phyloP scores from a whole-genome alignment of 257 asterid genomes.

The Echites panduratus region DNA sequence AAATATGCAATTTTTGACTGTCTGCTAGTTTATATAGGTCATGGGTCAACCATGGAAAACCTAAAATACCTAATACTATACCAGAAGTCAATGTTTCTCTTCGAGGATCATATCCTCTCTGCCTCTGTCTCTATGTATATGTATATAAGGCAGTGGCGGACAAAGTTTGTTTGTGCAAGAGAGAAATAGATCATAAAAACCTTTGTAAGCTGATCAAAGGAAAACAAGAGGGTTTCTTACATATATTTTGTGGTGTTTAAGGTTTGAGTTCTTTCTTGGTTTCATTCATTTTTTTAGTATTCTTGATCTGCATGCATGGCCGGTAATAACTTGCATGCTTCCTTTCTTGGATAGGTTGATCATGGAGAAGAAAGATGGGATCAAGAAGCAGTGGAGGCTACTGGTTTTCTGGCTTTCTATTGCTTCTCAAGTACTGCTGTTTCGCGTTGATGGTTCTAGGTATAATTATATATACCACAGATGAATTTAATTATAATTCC shows the following conservation, averaged over 20 bases:
- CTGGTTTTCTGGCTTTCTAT: background rate
- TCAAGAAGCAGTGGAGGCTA: background rate
- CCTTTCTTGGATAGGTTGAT: background rate
- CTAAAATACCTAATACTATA: conserved; percentile 8
- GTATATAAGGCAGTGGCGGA: background rate
- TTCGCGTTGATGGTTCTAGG: conserved; percentile 3
- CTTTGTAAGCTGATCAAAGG: background rate
- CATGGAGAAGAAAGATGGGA: background rate
- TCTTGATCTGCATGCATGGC: background rate
- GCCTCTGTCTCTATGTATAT: background rate
- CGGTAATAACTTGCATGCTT: background rate
- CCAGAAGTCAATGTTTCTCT: conserved; percentile 3
- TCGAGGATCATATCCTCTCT: background rate
- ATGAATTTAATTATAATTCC: background rate
- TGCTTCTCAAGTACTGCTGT: background rate
- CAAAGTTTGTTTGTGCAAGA: background rate
- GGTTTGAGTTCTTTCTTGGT: background rate
- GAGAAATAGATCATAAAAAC: background rate
- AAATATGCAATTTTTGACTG: background rate
- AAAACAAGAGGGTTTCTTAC: background rate
- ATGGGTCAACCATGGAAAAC: conserved; percentile 2
- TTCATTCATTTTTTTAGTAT: background rate
- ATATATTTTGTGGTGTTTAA: background rate
- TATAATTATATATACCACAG: background rate
- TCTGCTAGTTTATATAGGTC: background rate